Percentiles rank a stretch among this genome's conserved stretches.
Evolutionary conservation across 202 grass and related monocot species (phyloP).

Genomic region (Dendrocalamus latiflorus): DNA sequence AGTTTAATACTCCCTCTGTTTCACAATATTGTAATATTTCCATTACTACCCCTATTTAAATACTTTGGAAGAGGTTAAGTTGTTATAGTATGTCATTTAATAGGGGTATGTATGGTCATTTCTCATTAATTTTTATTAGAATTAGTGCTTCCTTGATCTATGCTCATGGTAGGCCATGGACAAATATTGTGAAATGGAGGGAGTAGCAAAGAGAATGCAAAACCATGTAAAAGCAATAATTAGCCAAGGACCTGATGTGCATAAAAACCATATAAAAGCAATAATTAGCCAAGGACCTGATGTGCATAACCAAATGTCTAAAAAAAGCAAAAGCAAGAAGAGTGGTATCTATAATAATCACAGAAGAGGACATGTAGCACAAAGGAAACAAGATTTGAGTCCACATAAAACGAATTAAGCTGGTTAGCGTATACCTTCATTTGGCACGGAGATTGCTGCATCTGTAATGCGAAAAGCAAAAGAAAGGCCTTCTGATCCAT

Average conservation of each 20-base stretch:
- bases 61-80: too few species aligned
- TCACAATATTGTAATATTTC: too few species aligned
- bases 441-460: constrained; percentile 61
- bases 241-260: too few species aligned
- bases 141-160: too few species aligned
- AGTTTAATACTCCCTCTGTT: too few species aligned
- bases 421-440: constrained; percentile 50
- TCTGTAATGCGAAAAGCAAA: constrained; percentile 96
- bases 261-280: too few species aligned
- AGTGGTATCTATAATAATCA: neutral
- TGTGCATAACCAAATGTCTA: neutral
- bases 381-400: neutral
- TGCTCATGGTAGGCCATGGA: too few species aligned
- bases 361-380: neutral
- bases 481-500: constrained; percentile 96
- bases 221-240: constrained; percentile 21
- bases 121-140: too few species aligned
- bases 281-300: constrained; percentile 7
- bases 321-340: neutral
- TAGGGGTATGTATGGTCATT: too few species aligned
- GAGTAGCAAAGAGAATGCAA: neutral
- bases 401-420: neutral
- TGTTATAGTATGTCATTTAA: too few species aligned
- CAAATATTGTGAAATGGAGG: too few species aligned
- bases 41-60: too few species aligned